Evolutionary conservation across 2,329 filamentous ascomycete genomes (phyloP), one percentile per base, ranked within the genome.

Genomic region (Sporothrix dimorphospora): DNA sequence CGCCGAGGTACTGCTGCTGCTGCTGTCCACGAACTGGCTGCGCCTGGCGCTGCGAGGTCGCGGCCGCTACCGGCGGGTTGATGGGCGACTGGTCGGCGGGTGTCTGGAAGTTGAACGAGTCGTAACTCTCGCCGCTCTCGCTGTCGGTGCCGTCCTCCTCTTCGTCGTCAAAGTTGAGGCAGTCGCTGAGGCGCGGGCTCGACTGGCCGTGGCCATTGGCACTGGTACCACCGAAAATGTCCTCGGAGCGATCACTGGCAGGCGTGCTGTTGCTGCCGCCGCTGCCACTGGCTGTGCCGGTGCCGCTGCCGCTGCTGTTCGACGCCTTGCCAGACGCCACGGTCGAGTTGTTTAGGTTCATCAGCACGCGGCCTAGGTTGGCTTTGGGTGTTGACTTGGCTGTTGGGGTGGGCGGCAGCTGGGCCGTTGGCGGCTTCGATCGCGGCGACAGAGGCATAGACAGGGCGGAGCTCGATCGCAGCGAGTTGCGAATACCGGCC

Each of bases 121-220:
- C 67, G 61, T 72, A 57, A 51, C 53, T 73, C 55, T 27, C 72
- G 51, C 14, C 71, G 75, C 69, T 77, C 72, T 21, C 74, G 70
- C 72, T 70, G 67, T 38, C 59, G 12, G 59, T 38, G 21, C 59
- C 59, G 38, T 65, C 59, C 1, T 45, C 38, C 21, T 42, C 59
- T 8, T 24, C 59, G 38, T 76, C 73, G 57, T 77, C 78, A 49
- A 76, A 77, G 19, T 75, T 75, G 63, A 78, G 72, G 42, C 77
- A 77, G 42, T 77, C 78, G 72, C 76, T 76, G 14, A 78, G 63
- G 40, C 78, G 77, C 1, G 77, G 75, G 55, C 75, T 79, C 2
- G 74, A 74, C 65, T 78, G 24, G 14, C 14, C 11, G 16, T 12
- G 16, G 51, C 16, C 42, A 2, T 38, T n/a, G 9, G 6, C 59